Evolutionary conservation across 192 early-diverging fungal genomes (phyloP).

Genomic region (Backusella sp.): DNA sequence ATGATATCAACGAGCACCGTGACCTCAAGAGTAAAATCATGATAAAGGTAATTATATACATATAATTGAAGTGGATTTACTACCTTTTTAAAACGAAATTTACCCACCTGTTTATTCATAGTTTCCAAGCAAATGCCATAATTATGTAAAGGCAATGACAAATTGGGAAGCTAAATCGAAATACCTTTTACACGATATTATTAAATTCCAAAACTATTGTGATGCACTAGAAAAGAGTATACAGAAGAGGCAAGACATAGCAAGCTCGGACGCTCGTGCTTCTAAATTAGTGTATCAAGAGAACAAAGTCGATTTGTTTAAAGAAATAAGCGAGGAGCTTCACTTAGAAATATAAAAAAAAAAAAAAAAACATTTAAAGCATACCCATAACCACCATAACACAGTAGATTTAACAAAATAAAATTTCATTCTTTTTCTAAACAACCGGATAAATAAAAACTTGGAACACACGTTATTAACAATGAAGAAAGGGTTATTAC

Average conservation of each 20-base stretch:
- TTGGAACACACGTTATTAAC: too few species aligned
- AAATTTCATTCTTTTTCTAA: background rate
- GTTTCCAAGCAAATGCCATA: slow-evolving; percentile 51
- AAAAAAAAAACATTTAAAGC: background rate
- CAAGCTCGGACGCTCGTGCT: background rate
- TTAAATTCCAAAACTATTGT: slow-evolving; percentile 80
- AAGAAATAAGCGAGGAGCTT: slow-evolving; percentile 18
- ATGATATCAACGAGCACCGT: slow-evolving; percentile 66
- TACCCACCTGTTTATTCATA: slow-evolving; percentile 17
- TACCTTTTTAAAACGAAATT: background rate
- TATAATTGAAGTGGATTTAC: background rate
- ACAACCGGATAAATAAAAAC: too few species aligned
- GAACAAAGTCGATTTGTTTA: slow-evolving; percentile 11
- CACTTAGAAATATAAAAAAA: background rate
- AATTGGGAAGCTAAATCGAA: slow-evolving; percentile 80
- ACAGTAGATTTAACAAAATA: background rate
- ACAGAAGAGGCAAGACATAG: background rate
- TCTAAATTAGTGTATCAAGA: background rate
- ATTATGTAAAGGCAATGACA: slow-evolving; percentile 60
- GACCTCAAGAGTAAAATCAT: slow-evolving; percentile 45
- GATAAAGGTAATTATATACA: slow-evolving; percentile 17
- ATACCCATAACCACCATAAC: background rate
- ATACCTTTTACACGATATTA: slow-evolving; percentile 73
- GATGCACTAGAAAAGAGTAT: slow-evolving; percentile 60
- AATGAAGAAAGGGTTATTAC: too few species aligned